Evolutionary conservation across 805 yeast genomes (phyloP).

Genomic region (Pichia nakasei): DNA sequence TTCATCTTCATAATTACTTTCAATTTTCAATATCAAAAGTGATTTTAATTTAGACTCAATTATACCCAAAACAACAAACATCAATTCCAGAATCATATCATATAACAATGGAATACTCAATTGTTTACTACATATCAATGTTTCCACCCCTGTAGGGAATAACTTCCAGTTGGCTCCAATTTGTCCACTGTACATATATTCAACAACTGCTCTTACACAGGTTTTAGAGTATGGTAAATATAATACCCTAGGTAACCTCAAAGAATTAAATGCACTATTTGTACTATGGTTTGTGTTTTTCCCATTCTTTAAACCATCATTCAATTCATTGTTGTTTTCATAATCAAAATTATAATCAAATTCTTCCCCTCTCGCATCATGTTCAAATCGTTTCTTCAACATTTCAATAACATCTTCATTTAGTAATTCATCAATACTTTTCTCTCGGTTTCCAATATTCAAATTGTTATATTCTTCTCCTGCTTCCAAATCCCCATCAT

Average conservation of each 20-base stretch:
- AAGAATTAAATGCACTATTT: constrained; percentile 10
- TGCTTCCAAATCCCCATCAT: not conserved
- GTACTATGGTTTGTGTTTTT: not conserved
- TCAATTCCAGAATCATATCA: constrained; percentile 58
- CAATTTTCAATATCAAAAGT: constrained; percentile 3
- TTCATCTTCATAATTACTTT: not conserved
- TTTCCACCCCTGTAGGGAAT: constrained; percentile 59
- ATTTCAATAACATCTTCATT: not conserved
- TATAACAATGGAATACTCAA: constrained; percentile 64
- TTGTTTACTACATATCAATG: constrained; percentile 51
- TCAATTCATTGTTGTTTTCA: no score
- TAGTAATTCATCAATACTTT: not conserved
- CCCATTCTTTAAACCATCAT: not conserved
- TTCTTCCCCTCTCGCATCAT: not conserved
- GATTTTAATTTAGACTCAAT: constrained; percentile 34
- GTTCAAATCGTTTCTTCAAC: not conserved
- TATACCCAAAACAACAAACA: constrained; percentile 61
- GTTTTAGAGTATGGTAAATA: constrained; percentile 59
- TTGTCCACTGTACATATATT: constrained; percentile 72
- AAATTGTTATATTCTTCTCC: not conserved
- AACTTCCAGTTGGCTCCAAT: constrained; percentile 69
- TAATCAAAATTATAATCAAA: no score
- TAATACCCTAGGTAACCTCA: constrained; percentile 50
- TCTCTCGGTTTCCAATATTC: not conserved
- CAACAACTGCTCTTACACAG: constrained; percentile 58